phyloP scores from a whole-genome alignment of 225 moss, liverwort and hornwort genomes.

The Antitrichia curtipendula region DNA sequence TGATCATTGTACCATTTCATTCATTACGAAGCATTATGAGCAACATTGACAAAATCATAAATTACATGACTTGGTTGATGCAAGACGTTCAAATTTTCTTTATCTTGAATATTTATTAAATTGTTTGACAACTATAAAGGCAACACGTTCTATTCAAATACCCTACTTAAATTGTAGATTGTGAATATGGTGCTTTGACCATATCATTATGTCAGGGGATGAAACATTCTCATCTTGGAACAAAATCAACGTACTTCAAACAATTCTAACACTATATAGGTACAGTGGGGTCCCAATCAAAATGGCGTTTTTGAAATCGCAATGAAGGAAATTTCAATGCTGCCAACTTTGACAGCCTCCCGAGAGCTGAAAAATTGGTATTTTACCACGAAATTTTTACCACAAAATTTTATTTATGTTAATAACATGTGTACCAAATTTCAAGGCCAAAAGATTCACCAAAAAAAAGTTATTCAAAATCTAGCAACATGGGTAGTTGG shows the following conservation, averaged over 20 bases:
- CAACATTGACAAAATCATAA: background rate
- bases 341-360: too few species aligned
- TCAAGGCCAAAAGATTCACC: too few species aligned
- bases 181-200: background rate
- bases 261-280: background rate
- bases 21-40: background rate
- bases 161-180: background rate
- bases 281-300: too few species aligned
- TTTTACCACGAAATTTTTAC: too few species aligned
- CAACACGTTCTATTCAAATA: background rate
- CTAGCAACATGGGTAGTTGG: too few species aligned
- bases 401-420: too few species aligned
- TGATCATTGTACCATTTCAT: background rate
- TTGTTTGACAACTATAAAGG: background rate
- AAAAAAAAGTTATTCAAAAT: too few species aligned
- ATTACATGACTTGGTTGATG: background rate
- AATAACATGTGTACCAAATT: too few species aligned
- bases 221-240: background rate
- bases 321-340: too few species aligned
- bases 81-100: background rate
- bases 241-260: background rate
- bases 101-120: background rate
- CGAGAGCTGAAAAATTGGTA: too few species aligned
- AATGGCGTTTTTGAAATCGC: too few species aligned
- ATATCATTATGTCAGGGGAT: background rate